phyloP scores from a whole-genome alignment of 352 stramenopile species.

The Thraustochytrium sp. region DNA sequence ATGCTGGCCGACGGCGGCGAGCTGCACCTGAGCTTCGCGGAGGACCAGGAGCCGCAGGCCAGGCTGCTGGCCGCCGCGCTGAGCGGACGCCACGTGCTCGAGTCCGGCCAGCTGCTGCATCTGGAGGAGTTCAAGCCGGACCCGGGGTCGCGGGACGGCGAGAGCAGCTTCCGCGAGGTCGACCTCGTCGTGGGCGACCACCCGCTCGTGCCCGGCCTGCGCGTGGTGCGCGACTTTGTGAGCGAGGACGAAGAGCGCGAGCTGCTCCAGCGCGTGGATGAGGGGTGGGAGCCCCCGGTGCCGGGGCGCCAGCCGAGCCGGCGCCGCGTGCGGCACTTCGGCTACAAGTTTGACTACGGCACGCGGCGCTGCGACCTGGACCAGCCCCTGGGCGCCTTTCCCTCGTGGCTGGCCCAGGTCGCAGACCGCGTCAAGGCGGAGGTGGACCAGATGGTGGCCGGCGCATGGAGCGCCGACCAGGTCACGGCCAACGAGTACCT shows the following conservation, averaged over 20 bases:
- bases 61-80: neutral
- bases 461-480: constrained; percentile 45
- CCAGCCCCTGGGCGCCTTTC: constrained; percentile 67
- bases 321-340: constrained; percentile 76
- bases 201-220: neutral
- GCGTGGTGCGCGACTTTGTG: neutral
- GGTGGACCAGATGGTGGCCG: neutral
- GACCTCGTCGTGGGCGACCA: neutral
- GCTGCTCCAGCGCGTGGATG: neutral
- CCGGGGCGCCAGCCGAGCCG: neutral
- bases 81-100: neutral
- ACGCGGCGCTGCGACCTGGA: constrained; percentile 62
- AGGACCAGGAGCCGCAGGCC: neutral
- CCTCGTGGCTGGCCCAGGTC: constrained; percentile 54
- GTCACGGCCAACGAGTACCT: constrained; percentile 71
- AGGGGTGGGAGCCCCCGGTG: neutral
- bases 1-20: too few species aligned
- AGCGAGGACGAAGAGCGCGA: neutral
- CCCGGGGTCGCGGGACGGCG: neutral
- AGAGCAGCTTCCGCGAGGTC: neutral
- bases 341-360: constrained; percentile 76
- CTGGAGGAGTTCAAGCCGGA: neutral
- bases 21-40: too few species aligned
- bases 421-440: constrained; percentile 70
- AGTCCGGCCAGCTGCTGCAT: neutral